These are phyloP conservation scores for Cyphellophora europaea DNA, from an alignment of 2,329 filamentous ascomycete species.

Conservation along the genomic window DNA sequence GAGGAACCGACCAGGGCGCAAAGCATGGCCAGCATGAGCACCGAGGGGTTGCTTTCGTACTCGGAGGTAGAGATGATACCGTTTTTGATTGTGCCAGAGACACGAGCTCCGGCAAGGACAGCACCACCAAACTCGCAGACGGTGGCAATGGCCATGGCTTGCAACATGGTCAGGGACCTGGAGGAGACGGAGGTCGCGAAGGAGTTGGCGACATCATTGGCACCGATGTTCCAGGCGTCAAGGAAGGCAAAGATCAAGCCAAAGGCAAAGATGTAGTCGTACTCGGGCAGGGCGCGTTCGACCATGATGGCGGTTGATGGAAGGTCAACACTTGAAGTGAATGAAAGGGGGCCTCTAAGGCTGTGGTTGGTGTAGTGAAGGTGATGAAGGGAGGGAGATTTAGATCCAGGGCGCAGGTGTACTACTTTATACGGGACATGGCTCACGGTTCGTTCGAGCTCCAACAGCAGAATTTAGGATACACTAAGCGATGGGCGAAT, in stretches of 20 bases:
- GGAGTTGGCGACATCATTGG: constrained; percentile 75
- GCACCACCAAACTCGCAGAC: constrained; percentile 61
- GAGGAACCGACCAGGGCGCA: constrained; percentile 56
- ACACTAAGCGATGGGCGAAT: too few species aligned
- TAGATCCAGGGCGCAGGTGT: too few species aligned
- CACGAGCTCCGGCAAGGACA: constrained; percentile 56
- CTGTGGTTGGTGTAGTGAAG: constrained; percentile 3
- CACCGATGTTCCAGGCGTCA: constrained; percentile 69
- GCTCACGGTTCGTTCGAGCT: too few species aligned
- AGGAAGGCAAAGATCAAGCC: constrained; percentile 67
- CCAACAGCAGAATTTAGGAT: too few species aligned
- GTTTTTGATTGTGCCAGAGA: constrained; percentile 69
- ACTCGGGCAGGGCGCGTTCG: constrained; percentile 40
- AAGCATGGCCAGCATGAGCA: constrained; percentile 59
- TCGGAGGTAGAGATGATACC: constrained; percentile 54
- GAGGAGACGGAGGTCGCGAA: constrained; percentile 79
- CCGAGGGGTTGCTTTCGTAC: constrained; percentile 51
- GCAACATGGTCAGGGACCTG: constrained; percentile 59
- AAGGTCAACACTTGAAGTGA: too few species aligned
- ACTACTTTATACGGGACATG: too few species aligned
- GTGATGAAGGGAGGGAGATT: constrained; percentile 3
- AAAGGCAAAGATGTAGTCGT: constrained; percentile 64
- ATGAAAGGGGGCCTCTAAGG: too few species aligned
- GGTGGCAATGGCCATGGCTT: constrained; percentile 57
- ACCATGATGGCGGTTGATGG: neutral